phyloP scores from a whole-genome alignment of 371 early-diverging fungal species.

The Mucor sp. region DNA sequence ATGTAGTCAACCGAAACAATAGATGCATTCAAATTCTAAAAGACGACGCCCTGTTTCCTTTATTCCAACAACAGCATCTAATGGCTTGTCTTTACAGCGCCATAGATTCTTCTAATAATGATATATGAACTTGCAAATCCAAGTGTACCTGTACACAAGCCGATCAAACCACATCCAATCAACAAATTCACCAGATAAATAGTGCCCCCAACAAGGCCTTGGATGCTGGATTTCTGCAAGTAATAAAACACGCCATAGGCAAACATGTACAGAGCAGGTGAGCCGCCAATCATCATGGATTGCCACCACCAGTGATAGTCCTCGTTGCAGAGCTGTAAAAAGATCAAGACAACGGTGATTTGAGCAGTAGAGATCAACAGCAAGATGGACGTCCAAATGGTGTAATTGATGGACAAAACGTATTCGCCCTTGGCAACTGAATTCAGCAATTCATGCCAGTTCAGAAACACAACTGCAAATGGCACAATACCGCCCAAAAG shows the following conservation, averaged over 20 bases:
- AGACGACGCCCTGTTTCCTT: too few species aligned
- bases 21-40: too few species aligned
- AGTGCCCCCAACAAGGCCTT: slow-evolving; percentile 30
- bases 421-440: slow-evolving; percentile 38
- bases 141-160: slow-evolving; percentile 40
- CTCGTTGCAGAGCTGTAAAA: slow-evolving; percentile 49
- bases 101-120: slow-evolving; percentile 42
- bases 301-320: slow-evolving; percentile 59
- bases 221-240: slow-evolving; percentile 20
- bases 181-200: slow-evolving; percentile 35
- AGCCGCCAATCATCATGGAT: slow-evolving; percentile 38
- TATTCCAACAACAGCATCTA: too few species aligned
- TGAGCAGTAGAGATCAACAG: slow-evolving; percentile 23
- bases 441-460: slow-evolving; percentile 39
- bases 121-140: slow-evolving; percentile 42
- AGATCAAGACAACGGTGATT: slow-evolving; percentile 38
- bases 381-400: slow-evolving; percentile 16
- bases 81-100: slow-evolving; percentile 39
- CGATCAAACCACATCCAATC: slow-evolving; percentile 35
- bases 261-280: slow-evolving; percentile 38
- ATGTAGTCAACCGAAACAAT: too few species aligned
- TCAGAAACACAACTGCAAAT: slow-evolving; percentile 45
- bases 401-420: slow-evolving; percentile 21
- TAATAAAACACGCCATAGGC: slow-evolving; percentile 41
- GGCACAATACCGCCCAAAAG: slow-evolving; percentile 42